phyloP scores from a whole-genome alignment of 257 asterid species.

The Rhazya stricta region DNA sequence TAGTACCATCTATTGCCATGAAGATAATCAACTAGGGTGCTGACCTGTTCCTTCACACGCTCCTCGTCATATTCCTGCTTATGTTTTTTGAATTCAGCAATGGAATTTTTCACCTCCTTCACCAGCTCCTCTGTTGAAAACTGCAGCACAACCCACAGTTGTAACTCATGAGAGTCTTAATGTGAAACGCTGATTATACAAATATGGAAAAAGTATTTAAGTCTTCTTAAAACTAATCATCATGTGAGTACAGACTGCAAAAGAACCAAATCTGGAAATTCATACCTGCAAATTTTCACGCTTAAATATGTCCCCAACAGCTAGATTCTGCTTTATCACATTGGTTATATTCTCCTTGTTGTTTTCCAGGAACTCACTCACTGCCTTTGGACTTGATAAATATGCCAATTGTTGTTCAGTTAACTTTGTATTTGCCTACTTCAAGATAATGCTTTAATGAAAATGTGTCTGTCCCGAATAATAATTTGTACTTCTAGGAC shows the following conservation, averaged over 20 bases:
- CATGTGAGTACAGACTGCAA: not conserved
- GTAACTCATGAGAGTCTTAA: not conserved
- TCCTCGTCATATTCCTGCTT: constrained; percentile 89
- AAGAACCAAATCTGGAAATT: not conserved
- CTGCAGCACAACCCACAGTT: constrained; percentile 34
- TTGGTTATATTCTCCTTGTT: constrained; percentile 66
- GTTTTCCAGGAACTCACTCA: constrained; percentile 59
- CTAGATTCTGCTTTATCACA: constrained; percentile 83
- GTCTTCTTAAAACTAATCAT: not conserved
- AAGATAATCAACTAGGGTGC: not conserved
- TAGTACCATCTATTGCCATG: not conserved
- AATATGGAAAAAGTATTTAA: not conserved
- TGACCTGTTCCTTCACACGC: constrained; percentile 75
- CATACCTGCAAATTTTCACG: constrained; percentile 87
- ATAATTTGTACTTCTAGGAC: not conserved
- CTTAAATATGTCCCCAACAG: constrained; percentile 90
- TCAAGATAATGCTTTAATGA: constrained; percentile 16
- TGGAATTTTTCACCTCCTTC: constrained; percentile 77
- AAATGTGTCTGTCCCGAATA: not conserved
- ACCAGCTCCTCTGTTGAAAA: constrained; percentile 72
- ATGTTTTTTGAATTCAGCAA: constrained; percentile 61
- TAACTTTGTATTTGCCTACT: constrained; percentile 74
- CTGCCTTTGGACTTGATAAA: constrained; percentile 86
- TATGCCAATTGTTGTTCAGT: constrained; percentile 75
- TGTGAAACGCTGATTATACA: no score